Evolutionary conservation across 768 basidiomycete species (phyloP).

Genomic region (Fibroporia radiculosa): DNA sequence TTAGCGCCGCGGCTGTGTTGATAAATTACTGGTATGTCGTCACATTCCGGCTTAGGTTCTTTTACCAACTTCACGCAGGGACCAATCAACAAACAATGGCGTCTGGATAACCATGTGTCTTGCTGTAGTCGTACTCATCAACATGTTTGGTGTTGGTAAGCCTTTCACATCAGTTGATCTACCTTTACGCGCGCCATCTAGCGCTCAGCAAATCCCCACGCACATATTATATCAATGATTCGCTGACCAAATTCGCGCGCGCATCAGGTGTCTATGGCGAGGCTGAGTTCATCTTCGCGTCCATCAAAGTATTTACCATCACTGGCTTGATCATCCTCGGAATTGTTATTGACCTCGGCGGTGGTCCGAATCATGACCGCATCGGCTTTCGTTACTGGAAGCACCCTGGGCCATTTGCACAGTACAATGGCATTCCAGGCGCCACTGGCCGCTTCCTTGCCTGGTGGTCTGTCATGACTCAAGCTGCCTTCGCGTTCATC

Average conservation of each 20-base stretch:
- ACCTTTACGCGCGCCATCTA: background rate
- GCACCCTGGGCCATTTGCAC: constrained; percentile 50
- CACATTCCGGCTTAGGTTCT: background rate
- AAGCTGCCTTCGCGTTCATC: constrained; percentile 54
- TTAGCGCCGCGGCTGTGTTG: constrained; percentile 43
- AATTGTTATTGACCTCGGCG: constrained; percentile 49
- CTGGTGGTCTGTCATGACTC: constrained; percentile 44
- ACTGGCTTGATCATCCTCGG: constrained; percentile 38
- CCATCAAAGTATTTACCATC: constrained; percentile 46
- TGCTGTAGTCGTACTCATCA: constrained; percentile 41
- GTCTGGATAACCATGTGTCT: constrained; percentile 48
- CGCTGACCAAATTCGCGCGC: no score
- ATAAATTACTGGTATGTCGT: constrained; percentile 38
- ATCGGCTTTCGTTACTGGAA: constrained; percentile 43
- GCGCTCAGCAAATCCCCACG: no score
- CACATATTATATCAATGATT: no score
- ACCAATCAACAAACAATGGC: constrained; percentile 29
- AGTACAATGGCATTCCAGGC: constrained; percentile 33
- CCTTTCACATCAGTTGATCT: background rate
- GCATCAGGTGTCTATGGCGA: constrained; percentile 35
- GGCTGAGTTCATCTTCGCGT: constrained; percentile 43
- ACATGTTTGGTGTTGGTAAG: constrained; percentile 33
- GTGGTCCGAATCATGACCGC: constrained; percentile 45
- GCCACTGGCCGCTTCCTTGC: constrained; percentile 43
- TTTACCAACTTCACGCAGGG: constrained; percentile 4